A percentile compares a stretch with the other conserved stretches of the same genome.
Evolutionary conservation across 305 asterid species (phyloP).

Genomic region (Plantago coronopus): DNA sequence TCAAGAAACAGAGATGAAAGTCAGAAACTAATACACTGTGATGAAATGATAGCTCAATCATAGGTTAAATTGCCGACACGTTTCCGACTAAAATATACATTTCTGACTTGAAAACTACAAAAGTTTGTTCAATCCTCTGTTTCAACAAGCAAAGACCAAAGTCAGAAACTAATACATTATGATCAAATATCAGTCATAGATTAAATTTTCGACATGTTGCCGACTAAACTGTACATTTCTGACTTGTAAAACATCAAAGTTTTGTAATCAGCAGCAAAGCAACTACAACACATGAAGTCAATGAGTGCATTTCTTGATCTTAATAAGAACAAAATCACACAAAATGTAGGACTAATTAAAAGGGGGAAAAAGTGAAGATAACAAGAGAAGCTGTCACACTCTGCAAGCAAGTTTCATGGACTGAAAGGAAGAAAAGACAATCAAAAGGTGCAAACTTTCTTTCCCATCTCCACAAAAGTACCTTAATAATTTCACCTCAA

Average conservation of each 20-base stretch:
- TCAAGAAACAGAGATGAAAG: no score
- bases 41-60: no score
- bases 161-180: slow-evolving; percentile 28
- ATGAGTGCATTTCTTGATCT: slow-evolving; percentile 4
- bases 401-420: slow-evolving; percentile 5
- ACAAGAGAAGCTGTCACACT: neutral
- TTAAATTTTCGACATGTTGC: neutral
- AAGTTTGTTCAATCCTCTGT: no score
- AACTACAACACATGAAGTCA: neutral
- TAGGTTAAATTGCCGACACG: no score
- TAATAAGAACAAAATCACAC: neutral
- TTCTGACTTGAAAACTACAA: no score
- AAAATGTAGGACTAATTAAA: neutral
- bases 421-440: neutral
- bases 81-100: no score
- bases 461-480: no score
- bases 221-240: neutral
- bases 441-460: no score
- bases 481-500: neutral
- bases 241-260: no score
- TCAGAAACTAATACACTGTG: no score
- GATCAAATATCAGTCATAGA: slow-evolving; percentile 25
- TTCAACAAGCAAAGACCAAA: slow-evolving; percentile 49
- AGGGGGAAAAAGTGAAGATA: neutral
- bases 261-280: no score